These are phyloP conservation scores for Candida cerambycidarum DNA, from an alignment of 805 yeast genomes.

Conservation along the genomic window DNA sequence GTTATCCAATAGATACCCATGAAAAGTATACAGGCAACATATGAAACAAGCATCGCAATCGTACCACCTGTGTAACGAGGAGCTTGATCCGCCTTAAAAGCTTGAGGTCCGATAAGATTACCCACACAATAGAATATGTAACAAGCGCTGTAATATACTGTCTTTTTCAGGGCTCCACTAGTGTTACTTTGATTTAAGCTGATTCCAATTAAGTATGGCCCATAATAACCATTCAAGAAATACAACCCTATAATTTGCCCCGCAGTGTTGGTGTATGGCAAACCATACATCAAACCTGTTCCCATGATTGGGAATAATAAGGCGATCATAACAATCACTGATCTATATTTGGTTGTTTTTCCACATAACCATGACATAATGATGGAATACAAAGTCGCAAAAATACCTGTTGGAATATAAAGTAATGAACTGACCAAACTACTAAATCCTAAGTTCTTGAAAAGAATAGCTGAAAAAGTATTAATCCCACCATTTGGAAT, in stretches of 20 bases:
- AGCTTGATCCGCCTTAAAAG: too few species aligned
- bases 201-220: conserved; percentile 28
- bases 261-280: conserved; percentile 17
- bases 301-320: conserved; percentile 22
- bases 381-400: conserved; percentile 30
- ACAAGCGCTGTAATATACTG: conserved; percentile 34
- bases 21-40: too few species aligned
- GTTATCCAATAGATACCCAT: too few species aligned
- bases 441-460: conserved; percentile 21
- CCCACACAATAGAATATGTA: conserved; percentile 32
- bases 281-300: conserved; percentile 20
- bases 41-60: too few species aligned
- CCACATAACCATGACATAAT: conserved; percentile 32
- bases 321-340: conserved; percentile 10
- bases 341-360: conserved; percentile 19
- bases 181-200: conserved; percentile 29
- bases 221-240: conserved; percentile 33
- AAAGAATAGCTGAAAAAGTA: conserved; percentile 30
- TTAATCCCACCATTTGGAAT: conserved; percentile 32
- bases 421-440: conserved; percentile 21
- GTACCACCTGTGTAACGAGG: too few species aligned
- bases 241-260: conserved; percentile 25
- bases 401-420: conserved; percentile 28
- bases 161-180: conserved; percentile 31
- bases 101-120: conserved; percentile 26